These are phyloP conservation scores for Aspergillus diversus DNA, from an alignment of 495 filamentous ascomycete species.

Conservation along the genomic window DNA sequence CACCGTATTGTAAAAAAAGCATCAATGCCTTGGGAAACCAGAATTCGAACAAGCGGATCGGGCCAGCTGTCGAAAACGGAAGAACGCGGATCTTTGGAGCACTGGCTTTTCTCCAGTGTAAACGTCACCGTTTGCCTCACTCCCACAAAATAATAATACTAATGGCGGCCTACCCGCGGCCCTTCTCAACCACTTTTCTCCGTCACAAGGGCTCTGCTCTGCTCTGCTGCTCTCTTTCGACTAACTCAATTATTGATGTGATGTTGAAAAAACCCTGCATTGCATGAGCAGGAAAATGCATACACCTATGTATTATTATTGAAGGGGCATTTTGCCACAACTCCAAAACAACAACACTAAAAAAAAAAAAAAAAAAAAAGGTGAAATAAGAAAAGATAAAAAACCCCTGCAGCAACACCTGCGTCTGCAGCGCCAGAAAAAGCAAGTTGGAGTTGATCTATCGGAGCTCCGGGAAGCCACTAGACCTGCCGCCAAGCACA, in stretches of 20 bases:
- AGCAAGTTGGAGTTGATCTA: not conserved
- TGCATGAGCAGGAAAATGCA: not conserved
- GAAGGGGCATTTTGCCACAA: not conserved
- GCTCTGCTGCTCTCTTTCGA: too few relatives aligned
- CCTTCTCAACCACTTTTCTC: too few relatives aligned
- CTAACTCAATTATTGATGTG: slow-evolving; percentile 4
- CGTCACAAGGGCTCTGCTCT: too few relatives aligned
- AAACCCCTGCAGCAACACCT: not conserved
- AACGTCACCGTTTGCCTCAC: slow-evolving; percentile 5
- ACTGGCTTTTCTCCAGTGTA: not conserved
- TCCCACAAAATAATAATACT: too few relatives aligned
- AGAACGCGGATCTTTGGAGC: not conserved
- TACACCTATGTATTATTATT: not conserved
- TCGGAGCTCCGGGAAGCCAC: slow-evolving; percentile 4
- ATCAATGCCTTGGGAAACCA: too few relatives aligned
- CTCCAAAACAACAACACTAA: not conserved
- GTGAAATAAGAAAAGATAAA: not conserved
- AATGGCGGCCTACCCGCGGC: too few relatives aligned
- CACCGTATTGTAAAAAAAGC: too few relatives aligned
- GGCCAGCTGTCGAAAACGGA: not conserved
- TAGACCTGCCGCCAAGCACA: not conserved
- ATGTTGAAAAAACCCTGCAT: slow-evolving; percentile 4
- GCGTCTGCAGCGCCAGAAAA: not conserved
- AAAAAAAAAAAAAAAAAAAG: not conserved
- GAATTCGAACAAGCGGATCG: too few relatives aligned